Evolutionary conservation across 2,329 filamentous ascomycete genomes (phyloP), one percentile per base, ranked within the genome.

Genomic region (Ophiocordyceps robertsii): DNA sequence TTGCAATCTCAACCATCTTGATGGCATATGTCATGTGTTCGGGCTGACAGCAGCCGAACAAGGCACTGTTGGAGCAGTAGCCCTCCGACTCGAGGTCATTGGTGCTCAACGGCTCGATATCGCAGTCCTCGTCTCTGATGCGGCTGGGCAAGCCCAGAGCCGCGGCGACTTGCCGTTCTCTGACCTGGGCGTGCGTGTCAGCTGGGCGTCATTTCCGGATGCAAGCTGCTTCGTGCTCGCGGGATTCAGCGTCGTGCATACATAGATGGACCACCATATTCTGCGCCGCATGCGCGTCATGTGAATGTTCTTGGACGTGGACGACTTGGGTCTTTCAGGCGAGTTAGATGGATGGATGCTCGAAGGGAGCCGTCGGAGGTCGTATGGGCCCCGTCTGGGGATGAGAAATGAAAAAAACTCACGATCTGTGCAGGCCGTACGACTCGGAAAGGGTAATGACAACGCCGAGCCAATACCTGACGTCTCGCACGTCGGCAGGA

Each of bases 221-320:
- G 9, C 7, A 16, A 14, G n/a, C 33, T 5, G 17, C 8, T 4
- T 30, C 16, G 11, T n/a, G 32, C 6, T 6, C 10, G 21, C 12
- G 29, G n/a, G 35, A 7, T 10, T 3, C 12, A 5, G 31, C 13
- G n/a, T 17, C 29, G 17, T 4, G 13, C 69, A 57, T 38, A 71
- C 61, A 42, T 74, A 73, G 8, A 73, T 63, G 6, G 69, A 68
- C 71, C 71, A 74, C 69, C 70, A 75, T 7, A 74, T 65, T 6
- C 70, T 53, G 43, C 67, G 63, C 49, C 67, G 64, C 30, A 72
- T 47, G 3, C 53, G 51, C 1, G 55, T 52, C 10, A 48, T 44
- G 29, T 56, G 53, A 6, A 51, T 49, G 11, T 53, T 52, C 40
- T 53, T 56, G 0, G 51, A 51, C 13, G 51, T 51, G 16, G 49